Percentiles rank a stretch among this genome's conserved stretches.
Evolutionary conservation across 257 asterid genomes (phyloP).

Genomic region (Buddleja alternifolia): DNA sequence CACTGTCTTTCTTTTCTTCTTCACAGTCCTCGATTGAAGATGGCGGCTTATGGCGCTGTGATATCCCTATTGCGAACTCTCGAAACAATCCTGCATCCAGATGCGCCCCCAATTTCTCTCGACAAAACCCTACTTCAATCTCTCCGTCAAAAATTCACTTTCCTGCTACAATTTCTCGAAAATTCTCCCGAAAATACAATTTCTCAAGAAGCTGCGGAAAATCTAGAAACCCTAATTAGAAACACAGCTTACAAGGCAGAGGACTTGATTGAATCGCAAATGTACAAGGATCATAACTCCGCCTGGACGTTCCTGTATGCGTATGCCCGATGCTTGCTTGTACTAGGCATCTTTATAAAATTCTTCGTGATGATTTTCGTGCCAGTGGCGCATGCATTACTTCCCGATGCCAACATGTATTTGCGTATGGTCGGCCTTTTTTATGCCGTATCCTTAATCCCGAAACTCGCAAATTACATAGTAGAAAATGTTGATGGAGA

Average conservation of each 20-base stretch:
- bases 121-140: not conserved
- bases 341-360: not conserved
- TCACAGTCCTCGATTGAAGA: no score
- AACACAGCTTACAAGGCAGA: not conserved
- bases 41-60: slow-evolving; percentile 17
- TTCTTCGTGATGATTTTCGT: no score
- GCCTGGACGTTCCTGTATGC: no score
- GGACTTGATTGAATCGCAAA: not conserved
- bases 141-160: not conserved
- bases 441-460: no score
- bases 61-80: not conserved
- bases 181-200: not conserved
- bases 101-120: not conserved
- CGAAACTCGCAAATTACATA: no score
- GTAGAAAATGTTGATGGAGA: not conserved
- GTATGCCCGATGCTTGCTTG: no score
- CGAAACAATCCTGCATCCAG: not conserved
- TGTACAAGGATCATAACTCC: no score
- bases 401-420: no score
- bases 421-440: no score
- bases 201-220: not conserved
- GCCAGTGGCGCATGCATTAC: no score
- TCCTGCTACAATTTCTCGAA: not conserved
- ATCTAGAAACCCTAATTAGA: not conserved
- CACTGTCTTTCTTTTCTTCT: no score